Evolutionary conservation across 192 early-diverging fungal species (phyloP).

Genomic region (Podila epicladia): DNA sequence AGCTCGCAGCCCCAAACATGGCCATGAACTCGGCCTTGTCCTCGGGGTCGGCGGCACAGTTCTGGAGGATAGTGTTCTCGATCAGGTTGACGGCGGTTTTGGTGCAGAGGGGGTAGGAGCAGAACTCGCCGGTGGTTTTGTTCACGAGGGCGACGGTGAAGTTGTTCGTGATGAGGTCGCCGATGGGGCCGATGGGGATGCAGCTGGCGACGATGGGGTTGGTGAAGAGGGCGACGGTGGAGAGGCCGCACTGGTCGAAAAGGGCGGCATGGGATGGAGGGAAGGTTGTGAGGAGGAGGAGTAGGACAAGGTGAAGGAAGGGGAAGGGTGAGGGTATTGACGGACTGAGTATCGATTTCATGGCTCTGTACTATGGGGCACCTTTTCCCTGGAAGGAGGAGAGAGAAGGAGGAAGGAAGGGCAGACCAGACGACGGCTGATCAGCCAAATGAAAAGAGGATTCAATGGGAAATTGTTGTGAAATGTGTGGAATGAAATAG

Average conservation of each 20-base stretch:
- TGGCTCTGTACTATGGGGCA: not conserved
- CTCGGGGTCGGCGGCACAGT: slow-evolving; percentile 14
- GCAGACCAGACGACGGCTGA: too few relatives aligned
- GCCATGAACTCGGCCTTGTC: not conserved
- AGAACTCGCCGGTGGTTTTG: slow-evolving; percentile 24
- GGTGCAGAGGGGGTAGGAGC: slow-evolving; percentile 19
- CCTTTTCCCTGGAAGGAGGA: not conserved
- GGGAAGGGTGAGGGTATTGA: not conserved
- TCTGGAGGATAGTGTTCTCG: slow-evolving; percentile 38
- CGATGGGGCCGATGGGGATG: slow-evolving; percentile 3
- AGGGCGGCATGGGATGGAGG: slow-evolving; percentile 8
- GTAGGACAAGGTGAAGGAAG: slow-evolving; percentile 2
- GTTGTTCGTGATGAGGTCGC: slow-evolving; percentile 5
- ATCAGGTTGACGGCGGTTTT: slow-evolving; percentile 15
- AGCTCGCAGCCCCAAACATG: slow-evolving; percentile 11
- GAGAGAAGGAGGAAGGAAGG: not conserved
- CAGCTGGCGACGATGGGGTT: slow-evolving; percentile 10
- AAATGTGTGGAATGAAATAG: too few relatives aligned
- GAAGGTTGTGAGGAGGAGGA: not conserved
- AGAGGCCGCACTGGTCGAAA: slow-evolving; percentile 33
- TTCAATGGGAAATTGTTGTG: too few relatives aligned
- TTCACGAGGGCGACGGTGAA: slow-evolving; percentile 31
- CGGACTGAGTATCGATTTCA: slow-evolving; percentile 27
- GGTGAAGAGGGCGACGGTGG: slow-evolving; percentile 10
- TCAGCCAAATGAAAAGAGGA: too few relatives aligned